A percentile compares a stretch with the other conserved stretches of the same genome.
Evolutionary conservation across 768 basidiomycete genomes (phyloP).

Genomic region (Macrolepiota albuminosa): DNA sequence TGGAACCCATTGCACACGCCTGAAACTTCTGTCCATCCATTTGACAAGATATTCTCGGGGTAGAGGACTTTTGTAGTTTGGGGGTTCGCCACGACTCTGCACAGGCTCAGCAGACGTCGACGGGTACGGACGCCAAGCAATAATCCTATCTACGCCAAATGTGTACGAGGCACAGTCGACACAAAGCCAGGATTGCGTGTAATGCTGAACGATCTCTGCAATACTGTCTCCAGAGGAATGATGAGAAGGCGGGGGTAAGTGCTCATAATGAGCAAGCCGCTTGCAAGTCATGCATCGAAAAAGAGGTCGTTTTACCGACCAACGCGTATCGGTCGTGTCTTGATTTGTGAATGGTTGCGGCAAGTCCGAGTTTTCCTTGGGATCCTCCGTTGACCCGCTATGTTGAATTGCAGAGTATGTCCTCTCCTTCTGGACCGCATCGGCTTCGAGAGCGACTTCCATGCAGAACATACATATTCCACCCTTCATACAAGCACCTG

Average conservation of each 20-base stretch:
- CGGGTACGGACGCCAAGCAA: conserved; percentile 89
- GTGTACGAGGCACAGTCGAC: conserved; percentile 71
- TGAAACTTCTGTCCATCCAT: conserved; percentile 77
- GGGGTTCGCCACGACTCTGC: conserved; percentile 30
- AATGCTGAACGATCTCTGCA: conserved; percentile 52
- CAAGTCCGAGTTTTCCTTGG: not conserved
- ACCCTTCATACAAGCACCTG: conserved; percentile 63
- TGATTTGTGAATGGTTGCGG: not conserved
- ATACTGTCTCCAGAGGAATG: conserved; percentile 27
- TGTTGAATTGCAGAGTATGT: conserved; percentile 2
- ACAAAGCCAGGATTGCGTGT: conserved; percentile 62
- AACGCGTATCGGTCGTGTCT: not conserved
- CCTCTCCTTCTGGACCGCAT: conserved; percentile 9
- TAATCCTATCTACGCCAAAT: conserved; percentile 73
- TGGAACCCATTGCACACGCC: conserved; percentile 83
- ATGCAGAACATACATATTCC: conserved; percentile 77
- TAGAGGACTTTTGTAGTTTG: conserved; percentile 53
- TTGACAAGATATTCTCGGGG: conserved; percentile 95
- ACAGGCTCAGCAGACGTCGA: conserved; percentile 52
- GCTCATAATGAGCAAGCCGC: conserved; percentile 76
- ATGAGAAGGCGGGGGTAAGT: conserved; percentile 49
- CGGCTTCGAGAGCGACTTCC: conserved; percentile 49
- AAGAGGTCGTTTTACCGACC: conserved; percentile 32
- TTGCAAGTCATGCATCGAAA: conserved; percentile 86
- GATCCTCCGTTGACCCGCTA: conserved; percentile 28